Percentiles rank a stretch among this genome's conserved stretches.
These are phyloP conservation scores for Sporobolomyces phaffii DNA, from an alignment of 768 basidiomycete genomes.

Conservation along the genomic window DNA sequence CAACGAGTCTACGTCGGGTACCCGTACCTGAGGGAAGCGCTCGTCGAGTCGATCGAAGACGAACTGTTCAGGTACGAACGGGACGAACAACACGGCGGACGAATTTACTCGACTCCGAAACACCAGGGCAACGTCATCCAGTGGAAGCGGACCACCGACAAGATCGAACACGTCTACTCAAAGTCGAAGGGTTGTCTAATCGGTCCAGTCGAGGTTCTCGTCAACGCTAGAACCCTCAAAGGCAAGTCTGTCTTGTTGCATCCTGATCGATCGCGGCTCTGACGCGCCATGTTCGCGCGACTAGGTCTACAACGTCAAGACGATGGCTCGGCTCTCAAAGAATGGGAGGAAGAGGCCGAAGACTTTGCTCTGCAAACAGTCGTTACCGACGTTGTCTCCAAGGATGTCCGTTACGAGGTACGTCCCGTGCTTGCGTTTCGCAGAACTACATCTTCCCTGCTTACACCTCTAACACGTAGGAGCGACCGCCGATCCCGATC, in stretches of 20 bases:
- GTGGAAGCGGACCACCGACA: constrained; percentile 77
- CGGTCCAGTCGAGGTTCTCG: constrained; percentile 67
- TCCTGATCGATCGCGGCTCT: background rate
- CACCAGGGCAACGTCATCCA: constrained; percentile 50
- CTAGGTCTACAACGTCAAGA: constrained; percentile 83
- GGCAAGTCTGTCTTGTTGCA: constrained; percentile 52
- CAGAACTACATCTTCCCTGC: background rate
- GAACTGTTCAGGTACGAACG: constrained; percentile 74
- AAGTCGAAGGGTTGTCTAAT: constrained; percentile 83
- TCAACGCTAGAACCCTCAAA: constrained; percentile 87
- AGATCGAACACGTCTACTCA: constrained; percentile 75
- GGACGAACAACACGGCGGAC: constrained; percentile 24
- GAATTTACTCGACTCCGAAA: constrained; percentile 7
- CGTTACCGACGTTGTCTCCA: constrained; percentile 69
- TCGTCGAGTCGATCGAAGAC: constrained; percentile 80
- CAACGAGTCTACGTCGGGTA: constrained; percentile 73
- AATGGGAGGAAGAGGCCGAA: constrained; percentile 84
- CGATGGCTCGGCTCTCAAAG: constrained; percentile 84
- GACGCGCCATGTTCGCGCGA: background rate
- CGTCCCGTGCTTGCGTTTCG: constrained; percentile 7
- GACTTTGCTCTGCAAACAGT: constrained; percentile 85
- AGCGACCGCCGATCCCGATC: constrained; percentile 72
- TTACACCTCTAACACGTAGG: constrained; percentile 52
- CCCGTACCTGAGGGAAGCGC: constrained; percentile 92
- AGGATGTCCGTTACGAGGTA: constrained; percentile 64